Conservation (phyloP, 805 yeast genomes). For the Wickerhamiella sergipiensis region DNA sequence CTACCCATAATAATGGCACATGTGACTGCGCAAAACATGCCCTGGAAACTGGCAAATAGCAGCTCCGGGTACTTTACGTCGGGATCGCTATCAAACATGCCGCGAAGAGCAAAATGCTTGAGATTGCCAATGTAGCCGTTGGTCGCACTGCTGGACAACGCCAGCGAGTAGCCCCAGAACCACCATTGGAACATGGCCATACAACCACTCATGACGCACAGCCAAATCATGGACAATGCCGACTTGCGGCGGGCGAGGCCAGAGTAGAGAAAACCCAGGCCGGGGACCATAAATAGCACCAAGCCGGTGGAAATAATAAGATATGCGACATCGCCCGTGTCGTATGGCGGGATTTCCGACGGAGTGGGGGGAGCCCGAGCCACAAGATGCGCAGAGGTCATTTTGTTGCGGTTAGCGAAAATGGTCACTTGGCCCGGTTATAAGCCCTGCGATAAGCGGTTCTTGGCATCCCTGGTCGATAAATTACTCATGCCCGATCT, state of each 20-base stretch:
- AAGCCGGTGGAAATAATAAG: slow-evolving; percentile 29
- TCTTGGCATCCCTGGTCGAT: background rate
- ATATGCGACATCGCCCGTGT: slow-evolving; percentile 28
- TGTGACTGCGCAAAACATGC: slow-evolving; percentile 87
- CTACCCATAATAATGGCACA: slow-evolving; percentile 86
- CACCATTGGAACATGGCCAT: slow-evolving; percentile 85
- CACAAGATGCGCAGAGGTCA: background rate
- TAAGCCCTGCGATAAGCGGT: background rate
- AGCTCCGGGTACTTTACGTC: slow-evolving; percentile 58
- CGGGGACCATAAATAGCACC: slow-evolving; percentile 89
- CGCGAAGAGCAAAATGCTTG: slow-evolving; percentile 66
- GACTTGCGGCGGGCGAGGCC: slow-evolving; percentile 84
- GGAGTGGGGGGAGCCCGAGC: slow-evolving; percentile 1
- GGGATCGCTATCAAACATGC: slow-evolving; percentile 39
- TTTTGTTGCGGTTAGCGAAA: background rate
- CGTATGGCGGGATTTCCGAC: slow-evolving; percentile 17
- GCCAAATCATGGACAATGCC: slow-evolving; percentile 79
- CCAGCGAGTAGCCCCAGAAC: slow-evolving; percentile 94
- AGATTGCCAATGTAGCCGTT: slow-evolving; percentile 83
- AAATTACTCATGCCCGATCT: background rate
- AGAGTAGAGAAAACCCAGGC: slow-evolving; percentile 81
- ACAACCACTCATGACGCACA: slow-evolving; percentile 56
- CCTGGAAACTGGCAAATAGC: slow-evolving; percentile 74
- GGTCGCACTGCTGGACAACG: slow-evolving; percentile 66
- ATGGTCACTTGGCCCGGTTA: background rate